A percentile compares a stretch with the other conserved stretches of the same genome.
phyloP scores from a whole-genome alignment of 2,329 filamentous ascomycete species.

The Hymenoscyphus scutula region DNA sequence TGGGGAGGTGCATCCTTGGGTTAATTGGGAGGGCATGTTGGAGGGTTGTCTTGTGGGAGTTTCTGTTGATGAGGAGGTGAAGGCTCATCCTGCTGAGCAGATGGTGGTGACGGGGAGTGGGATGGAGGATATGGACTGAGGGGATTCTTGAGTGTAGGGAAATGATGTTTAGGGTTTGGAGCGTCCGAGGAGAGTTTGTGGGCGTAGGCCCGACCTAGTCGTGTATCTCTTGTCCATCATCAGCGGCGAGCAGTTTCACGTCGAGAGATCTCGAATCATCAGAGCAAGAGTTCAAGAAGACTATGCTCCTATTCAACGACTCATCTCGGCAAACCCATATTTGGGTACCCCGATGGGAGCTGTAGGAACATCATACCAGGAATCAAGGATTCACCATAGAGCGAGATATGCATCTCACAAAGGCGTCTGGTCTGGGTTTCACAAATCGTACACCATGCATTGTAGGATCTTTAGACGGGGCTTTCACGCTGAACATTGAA shows the following conservation, averaged over 20 bases:
- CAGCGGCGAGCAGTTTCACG: too few relatives aligned
- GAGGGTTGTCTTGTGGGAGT: slow-evolving; percentile 61
- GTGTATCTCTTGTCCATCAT: too few relatives aligned
- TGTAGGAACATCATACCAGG: not conserved
- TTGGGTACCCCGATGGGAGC: too few relatives aligned
- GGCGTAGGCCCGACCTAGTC: too few relatives aligned
- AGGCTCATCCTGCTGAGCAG: not conserved
- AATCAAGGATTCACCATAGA: not conserved
- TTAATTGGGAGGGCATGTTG: slow-evolving; percentile 71
- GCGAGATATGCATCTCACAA: not conserved
- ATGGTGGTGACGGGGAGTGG: slow-evolving; percentile 44
- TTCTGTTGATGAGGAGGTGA: slow-evolving; percentile 55
- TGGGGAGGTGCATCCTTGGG: slow-evolving; percentile 67
- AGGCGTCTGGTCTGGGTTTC: not conserved
- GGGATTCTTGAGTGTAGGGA: not conserved
- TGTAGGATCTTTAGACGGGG: not conserved
- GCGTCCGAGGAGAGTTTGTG: not conserved
- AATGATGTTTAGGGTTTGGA: not conserved
- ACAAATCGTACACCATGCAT: too few relatives aligned
- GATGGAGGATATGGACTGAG: slow-evolving; percentile 63
- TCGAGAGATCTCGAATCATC: too few relatives aligned
- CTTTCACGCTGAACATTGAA: too few relatives aligned
- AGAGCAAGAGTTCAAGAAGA: too few relatives aligned
- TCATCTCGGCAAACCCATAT: too few relatives aligned
- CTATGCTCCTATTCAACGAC: too few relatives aligned